Percentiles rank a stretch among this genome's conserved stretches.
phyloP scores from a whole-genome alignment of 1,284 basidiomycete genomes.

The Melanopsichium pennsylvanicum region DNA sequence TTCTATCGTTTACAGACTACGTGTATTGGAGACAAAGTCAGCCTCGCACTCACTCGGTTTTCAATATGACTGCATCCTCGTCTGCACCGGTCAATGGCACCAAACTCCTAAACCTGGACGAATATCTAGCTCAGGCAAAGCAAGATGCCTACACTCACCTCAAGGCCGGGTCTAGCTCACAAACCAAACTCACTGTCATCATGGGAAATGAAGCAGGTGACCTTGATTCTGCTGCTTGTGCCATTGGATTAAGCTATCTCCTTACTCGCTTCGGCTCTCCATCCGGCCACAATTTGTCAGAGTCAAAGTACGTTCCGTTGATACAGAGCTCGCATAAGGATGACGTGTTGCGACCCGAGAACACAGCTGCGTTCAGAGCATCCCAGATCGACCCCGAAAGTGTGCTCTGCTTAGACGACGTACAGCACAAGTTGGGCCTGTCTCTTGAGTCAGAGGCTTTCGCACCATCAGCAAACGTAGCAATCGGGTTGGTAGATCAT shows the following conservation, averaged over 20 bases:
- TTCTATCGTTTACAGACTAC: constrained; percentile 27
- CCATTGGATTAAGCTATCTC: constrained; percentile 57
- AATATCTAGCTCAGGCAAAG: constrained; percentile 23
- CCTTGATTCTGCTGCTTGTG: constrained; percentile 59
- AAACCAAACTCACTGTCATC: constrained; percentile 42
- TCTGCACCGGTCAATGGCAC: background rate
- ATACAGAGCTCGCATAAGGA: constrained; percentile 77
- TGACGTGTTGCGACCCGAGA: constrained; percentile 83
- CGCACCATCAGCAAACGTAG: constrained; percentile 23
- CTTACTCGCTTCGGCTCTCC: constrained; percentile 41
- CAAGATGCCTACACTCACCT: constrained; percentile 24
- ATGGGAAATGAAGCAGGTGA: constrained; percentile 65
- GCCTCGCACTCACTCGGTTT: constrained; percentile 1
- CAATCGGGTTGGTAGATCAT: constrained; percentile 53
- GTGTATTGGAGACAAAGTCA: constrained; percentile 15
- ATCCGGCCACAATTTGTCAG: constrained; percentile 14
- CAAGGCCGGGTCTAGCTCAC: constrained; percentile 5
- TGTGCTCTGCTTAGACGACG: constrained; percentile 46
- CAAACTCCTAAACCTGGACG: constrained; percentile 10
- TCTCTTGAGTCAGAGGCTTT: constrained; percentile 28
- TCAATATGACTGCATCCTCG: background rate
- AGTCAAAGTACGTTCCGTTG: constrained; percentile 72
- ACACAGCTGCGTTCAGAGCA: constrained; percentile 67
- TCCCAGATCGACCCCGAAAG: constrained; percentile 20
- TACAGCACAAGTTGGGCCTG: constrained; percentile 26